Evolutionary conservation across 306 rosid genomes (phyloP).

Genomic region (Prunus armeniaca): DNA sequence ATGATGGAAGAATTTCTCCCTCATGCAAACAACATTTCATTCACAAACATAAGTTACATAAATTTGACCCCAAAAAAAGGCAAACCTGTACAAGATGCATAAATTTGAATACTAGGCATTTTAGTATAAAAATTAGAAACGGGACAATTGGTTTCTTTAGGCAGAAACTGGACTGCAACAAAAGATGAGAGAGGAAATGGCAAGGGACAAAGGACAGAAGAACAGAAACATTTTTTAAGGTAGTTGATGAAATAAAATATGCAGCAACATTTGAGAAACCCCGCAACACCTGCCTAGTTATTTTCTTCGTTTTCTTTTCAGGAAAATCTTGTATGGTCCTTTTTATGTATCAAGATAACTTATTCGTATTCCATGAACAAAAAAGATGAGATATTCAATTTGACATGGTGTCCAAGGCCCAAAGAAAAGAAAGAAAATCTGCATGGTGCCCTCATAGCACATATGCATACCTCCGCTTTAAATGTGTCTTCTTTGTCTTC

Average conservation of each 20-base stretch:
- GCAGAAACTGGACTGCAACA: neutral
- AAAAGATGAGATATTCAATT: neutral
- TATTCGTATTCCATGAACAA: too few relatives aligned
- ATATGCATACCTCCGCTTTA: constrained; percentile 70
- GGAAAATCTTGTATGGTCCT: too few relatives aligned
- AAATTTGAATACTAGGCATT: neutral
- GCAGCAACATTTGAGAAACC: too few relatives aligned
- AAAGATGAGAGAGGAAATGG: neutral
- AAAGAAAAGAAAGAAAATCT: too few relatives aligned
- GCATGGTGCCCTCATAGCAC: too few relatives aligned
- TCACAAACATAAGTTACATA: constrained; percentile 23
- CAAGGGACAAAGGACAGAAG: too few relatives aligned
- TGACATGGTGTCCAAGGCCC: too few relatives aligned
- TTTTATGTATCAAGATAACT: too few relatives aligned
- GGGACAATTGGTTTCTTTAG: neutral
- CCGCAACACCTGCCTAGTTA: too few relatives aligned
- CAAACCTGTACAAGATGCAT: neutral
- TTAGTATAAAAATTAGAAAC: neutral
- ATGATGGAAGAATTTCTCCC: constrained; percentile 75
- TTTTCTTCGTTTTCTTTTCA: too few relatives aligned
- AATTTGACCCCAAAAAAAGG: constrained; percentile 1
- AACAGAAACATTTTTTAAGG: too few relatives aligned
- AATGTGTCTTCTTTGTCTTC: constrained; percentile 98
- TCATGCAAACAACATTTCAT: constrained; percentile 73
- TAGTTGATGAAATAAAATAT: too few relatives aligned